Conservation (phyloP, 495 filamentous ascomycete species). For the Neurospora africana region DNA sequence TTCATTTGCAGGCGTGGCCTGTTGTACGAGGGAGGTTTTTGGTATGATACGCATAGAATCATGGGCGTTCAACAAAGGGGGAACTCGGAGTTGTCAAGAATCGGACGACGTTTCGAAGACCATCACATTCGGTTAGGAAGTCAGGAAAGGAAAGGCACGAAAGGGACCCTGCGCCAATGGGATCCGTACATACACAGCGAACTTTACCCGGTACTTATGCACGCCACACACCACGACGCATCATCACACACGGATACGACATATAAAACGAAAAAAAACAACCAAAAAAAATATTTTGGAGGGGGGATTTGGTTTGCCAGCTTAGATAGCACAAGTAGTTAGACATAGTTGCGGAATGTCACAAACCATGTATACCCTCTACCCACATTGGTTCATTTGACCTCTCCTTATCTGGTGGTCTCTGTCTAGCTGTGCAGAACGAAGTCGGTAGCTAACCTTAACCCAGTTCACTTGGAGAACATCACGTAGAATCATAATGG, state of each 20-base stretch:
- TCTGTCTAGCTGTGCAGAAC: neutral
- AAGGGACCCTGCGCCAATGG: neutral
- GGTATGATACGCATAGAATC: neutral
- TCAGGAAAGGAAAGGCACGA: neutral
- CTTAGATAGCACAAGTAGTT: conserved; percentile 1
- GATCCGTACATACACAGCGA: neutral
- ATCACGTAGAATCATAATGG: neutral
- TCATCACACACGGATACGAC: neutral
- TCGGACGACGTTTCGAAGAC: neutral
- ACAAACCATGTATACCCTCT: conserved; percentile 6
- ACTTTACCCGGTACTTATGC: neutral
- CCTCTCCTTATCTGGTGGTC: neutral
- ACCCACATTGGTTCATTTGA: neutral
- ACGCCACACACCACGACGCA: neutral
- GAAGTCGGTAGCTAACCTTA: neutral
- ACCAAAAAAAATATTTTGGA: conserved; percentile 12
- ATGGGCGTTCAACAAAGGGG: neutral
- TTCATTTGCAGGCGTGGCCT: neutral
- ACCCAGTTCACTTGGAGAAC: neutral
- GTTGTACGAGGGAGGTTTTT: neutral
- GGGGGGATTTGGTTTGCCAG: conserved; percentile 10
- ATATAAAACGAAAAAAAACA: conserved; percentile 5
- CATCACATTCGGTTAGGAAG: neutral
- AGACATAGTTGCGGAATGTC: conserved; percentile 18
- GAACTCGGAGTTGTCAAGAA: neutral